These are phyloP conservation scores for Penicillium freii DNA, from an alignment of 2,329 filamentous ascomycete species.

Conservation along the genomic window DNA sequence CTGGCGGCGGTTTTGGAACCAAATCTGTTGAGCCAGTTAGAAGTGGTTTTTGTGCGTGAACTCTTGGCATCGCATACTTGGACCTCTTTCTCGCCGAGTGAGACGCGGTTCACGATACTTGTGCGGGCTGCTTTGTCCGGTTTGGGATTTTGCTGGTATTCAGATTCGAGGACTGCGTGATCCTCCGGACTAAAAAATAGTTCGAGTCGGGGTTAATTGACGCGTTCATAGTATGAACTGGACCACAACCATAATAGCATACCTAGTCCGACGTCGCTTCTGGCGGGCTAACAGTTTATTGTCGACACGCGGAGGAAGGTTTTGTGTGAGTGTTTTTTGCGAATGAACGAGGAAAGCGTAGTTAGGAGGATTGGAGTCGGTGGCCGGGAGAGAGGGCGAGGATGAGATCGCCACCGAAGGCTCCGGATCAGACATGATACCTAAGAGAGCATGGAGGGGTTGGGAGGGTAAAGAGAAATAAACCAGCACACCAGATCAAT, in stretches of 20 bases:
- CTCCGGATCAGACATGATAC: conserved; percentile 39
- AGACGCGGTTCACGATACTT: conserved; percentile 79
- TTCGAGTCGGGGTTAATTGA: conserved; percentile 14
- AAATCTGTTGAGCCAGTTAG: conserved; percentile 63
- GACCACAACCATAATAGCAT: conserved; percentile 23
- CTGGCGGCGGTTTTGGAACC: conserved; percentile 95
- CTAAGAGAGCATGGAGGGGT: conserved; percentile 17
- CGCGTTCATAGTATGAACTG: conserved; percentile 15
- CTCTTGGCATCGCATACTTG: conserved; percentile 63
- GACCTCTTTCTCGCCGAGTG: conserved; percentile 91
- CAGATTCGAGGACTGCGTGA: conserved; percentile 81
- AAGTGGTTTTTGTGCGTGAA: conserved; percentile 28
- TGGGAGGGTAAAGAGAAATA: conserved; percentile 10
- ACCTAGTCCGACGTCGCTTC: conserved; percentile 63
- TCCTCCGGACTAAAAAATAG: conserved; percentile 69
- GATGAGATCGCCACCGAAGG: conserved; percentile 34
- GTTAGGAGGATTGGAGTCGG: conserved; percentile 36
- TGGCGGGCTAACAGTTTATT: conserved; percentile 60
- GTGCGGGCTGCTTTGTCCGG: conserved; percentile 86
- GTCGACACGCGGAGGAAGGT: conserved; percentile 57
- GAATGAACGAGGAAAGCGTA: conserved; percentile 62
- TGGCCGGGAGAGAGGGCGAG: conserved; percentile 33
- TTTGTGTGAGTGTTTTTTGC: conserved; percentile 55
- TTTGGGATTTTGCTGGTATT: conserved; percentile 81
- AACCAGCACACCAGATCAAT: conserved; percentile 9